These are phyloP conservation scores for Aurantiochytrium sp. DNA, from an alignment of 108 stramenopile genomes.

Conservation along the genomic window DNA sequence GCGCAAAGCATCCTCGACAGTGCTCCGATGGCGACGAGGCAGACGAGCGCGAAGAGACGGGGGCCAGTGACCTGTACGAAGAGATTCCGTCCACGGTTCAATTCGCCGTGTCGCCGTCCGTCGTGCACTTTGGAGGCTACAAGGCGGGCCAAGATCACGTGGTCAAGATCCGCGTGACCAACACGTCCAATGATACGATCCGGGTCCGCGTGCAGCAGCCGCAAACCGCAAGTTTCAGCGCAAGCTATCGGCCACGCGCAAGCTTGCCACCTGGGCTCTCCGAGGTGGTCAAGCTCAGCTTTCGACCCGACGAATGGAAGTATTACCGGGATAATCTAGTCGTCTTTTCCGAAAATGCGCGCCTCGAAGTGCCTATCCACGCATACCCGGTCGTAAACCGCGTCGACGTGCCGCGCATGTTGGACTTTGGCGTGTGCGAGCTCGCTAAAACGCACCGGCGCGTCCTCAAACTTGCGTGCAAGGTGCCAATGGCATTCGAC, in stretches of 20 bases:
- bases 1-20: too few relatives aligned
- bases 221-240: slow-evolving; percentile 36
- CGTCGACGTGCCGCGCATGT: slow-evolving; percentile 35
- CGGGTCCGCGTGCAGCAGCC: slow-evolving; percentile 39
- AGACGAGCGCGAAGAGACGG: too few relatives aligned
- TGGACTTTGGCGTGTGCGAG: slow-evolving; percentile 47
- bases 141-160: slow-evolving; percentile 35
- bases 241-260: slow-evolving; percentile 39
- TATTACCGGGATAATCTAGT: slow-evolving; percentile 47
- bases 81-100: neutral
- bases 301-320: slow-evolving; percentile 42
- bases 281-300: slow-evolving; percentile 41
- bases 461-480: slow-evolving; percentile 35
- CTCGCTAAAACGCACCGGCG: slow-evolving; percentile 28
- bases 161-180: slow-evolving; percentile 34
- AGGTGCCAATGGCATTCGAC: slow-evolving; percentile 50
- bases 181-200: slow-evolving; percentile 34
- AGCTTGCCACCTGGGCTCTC: slow-evolving; percentile 36
- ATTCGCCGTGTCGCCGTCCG: neutral
- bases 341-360: slow-evolving; percentile 35
- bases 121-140: slow-evolving; percentile 47
- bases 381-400: slow-evolving; percentile 50
- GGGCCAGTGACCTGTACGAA: neutral
- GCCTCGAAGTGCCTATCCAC: slow-evolving; percentile 49
- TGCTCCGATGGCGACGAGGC: too few relatives aligned